Percentiles rank a stretch among this genome's conserved stretches.
phyloP scores from a whole-genome alignment of 2,329 filamentous ascomycete genomes.

The Exophiala lecanii-corni region DNA sequence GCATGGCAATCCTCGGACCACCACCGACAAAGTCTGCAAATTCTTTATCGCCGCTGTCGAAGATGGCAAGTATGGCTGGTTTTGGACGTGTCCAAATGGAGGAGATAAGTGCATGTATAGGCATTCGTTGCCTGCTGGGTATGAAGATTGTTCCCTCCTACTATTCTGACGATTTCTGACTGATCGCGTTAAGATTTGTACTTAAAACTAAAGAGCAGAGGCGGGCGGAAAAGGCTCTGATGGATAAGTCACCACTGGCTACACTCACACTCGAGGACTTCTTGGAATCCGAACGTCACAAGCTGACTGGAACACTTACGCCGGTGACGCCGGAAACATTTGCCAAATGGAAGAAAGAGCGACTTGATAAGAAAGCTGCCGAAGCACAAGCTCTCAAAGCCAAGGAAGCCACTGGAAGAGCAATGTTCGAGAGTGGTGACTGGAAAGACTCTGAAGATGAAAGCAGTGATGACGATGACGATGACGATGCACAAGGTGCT shows the following conservation, averaged over 20 bases:
- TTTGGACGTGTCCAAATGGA: constrained; percentile 96
- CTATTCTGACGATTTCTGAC: constrained; percentile 16
- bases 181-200: constrained; percentile 62
- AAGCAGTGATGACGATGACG: constrained; percentile 57
- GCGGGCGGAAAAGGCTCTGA: constrained; percentile 86
- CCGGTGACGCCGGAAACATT: constrained; percentile 91
- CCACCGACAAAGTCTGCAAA: constrained; percentile 98
- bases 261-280: constrained; percentile 97
- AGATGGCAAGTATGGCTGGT: constrained; percentile 98
- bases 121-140: constrained; percentile 92
- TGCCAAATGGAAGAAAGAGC: constrained; percentile 94
- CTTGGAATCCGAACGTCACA: constrained; percentile 91
- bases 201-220: constrained; percentile 97
- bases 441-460: constrained; percentile 68
- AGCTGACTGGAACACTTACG: constrained; percentile 84
- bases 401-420: constrained; percentile 92
- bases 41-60: constrained; percentile 96
- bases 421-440: constrained; percentile 93
- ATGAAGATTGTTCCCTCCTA: constrained; percentile 39
- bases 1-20: constrained; percentile 92
- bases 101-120: constrained; percentile 98
- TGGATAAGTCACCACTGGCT: constrained; percentile 93
- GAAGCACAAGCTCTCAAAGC: constrained; percentile 85
- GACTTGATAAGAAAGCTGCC: constrained; percentile 89
- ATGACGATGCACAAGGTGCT: constrained; percentile 47